Evolutionary conservation across 495 filamentous ascomycete species (phyloP).

Genomic region (Penicillium maclennaniae): DNA sequence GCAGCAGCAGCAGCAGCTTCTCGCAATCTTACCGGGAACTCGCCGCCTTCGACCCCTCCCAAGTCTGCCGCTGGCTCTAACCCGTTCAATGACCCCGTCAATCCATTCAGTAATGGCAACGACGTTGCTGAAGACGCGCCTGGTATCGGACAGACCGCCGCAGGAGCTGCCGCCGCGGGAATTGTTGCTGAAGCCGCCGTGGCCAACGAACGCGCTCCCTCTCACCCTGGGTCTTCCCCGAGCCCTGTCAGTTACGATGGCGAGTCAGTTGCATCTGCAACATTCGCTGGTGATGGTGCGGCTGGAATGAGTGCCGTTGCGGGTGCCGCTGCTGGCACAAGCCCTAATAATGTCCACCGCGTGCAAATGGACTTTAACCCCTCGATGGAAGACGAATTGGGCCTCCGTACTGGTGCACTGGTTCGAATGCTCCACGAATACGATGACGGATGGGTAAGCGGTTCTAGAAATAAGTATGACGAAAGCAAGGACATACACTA

Average conservation of each 20-base stretch:
- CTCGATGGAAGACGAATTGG: constrained; percentile 87
- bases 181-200: constrained; percentile 32
- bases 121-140: constrained; percentile 10
- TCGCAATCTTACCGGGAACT: constrained; percentile 37
- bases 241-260: constrained; percentile 23
- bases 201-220: constrained; percentile 22
- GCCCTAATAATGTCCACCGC: constrained; percentile 68
- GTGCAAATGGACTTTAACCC: constrained; percentile 95
- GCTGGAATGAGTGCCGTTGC: constrained; percentile 23
- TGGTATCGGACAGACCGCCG: constrained; percentile 20
- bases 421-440: constrained; percentile 92
- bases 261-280: constrained; percentile 30
- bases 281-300: constrained; percentile 33
- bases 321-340: constrained; percentile 34
- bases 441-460: constrained; percentile 94
- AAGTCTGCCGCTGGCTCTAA: constrained; percentile 42
- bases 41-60: constrained; percentile 34
- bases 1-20: constrained; percentile 27
- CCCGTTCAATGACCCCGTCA: constrained; percentile 46
- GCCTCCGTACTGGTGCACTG: constrained; percentile 70
- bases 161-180: constrained; percentile 37
- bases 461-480: not conserved
- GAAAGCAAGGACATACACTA: constrained; percentile 25
- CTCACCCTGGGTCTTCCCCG: constrained; percentile 8
- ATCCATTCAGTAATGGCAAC: constrained; percentile 47